Evolutionary conservation across 2,329 filamentous ascomycete species (phyloP).

Genomic region (Ophiostoma perfectum): DNA sequence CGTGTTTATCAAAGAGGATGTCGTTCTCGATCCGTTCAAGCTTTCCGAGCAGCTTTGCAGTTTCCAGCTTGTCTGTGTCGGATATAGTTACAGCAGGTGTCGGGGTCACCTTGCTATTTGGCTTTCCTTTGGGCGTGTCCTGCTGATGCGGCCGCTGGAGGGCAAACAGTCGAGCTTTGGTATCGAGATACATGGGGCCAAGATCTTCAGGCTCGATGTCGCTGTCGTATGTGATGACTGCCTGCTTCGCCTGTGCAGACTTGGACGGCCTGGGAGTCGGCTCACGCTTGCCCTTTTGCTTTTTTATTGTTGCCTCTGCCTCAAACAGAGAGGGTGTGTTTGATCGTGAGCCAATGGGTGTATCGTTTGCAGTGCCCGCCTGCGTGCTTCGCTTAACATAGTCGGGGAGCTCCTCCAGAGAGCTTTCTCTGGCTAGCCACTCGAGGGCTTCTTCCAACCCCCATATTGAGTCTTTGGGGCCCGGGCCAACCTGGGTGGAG

Average conservation of each 20-base stretch:
- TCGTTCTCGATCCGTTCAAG: conserved; percentile 72
- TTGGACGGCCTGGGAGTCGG: conserved; percentile 28
- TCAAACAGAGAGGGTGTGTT: conserved; percentile 45
- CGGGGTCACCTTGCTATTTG: neutral
- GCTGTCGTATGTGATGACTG: conserved; percentile 52
- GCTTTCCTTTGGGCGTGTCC: conserved; percentile 37
- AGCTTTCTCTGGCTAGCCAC: conserved; percentile 78
- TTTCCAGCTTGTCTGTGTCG: conserved; percentile 40
- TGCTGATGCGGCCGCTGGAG: conserved; percentile 51
- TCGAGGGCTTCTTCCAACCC: conserved; percentile 83
- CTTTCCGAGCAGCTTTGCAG: conserved; percentile 65
- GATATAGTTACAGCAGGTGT: conserved; percentile 5
- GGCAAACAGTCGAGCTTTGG: conserved; percentile 63
- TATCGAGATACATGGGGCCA: conserved; percentile 68
- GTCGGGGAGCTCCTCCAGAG: conserved; percentile 61
- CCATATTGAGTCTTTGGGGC: conserved; percentile 65
- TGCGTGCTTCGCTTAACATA: conserved; percentile 52
- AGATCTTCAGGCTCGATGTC: conserved; percentile 72
- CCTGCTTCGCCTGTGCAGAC: conserved; percentile 38
- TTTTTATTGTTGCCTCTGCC: conserved; percentile 32
- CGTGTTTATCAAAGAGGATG: conserved; percentile 63
- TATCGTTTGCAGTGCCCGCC: conserved; percentile 25
- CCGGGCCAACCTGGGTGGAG: conserved; percentile 53
- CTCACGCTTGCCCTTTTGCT: conserved; percentile 34
- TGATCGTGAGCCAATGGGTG: conserved; percentile 45